A percentile compares a stretch with the other conserved stretches of the same genome.
phyloP scores from a whole-genome alignment of 345 rosid genomes.

The Clarkia xantiana region DNA sequence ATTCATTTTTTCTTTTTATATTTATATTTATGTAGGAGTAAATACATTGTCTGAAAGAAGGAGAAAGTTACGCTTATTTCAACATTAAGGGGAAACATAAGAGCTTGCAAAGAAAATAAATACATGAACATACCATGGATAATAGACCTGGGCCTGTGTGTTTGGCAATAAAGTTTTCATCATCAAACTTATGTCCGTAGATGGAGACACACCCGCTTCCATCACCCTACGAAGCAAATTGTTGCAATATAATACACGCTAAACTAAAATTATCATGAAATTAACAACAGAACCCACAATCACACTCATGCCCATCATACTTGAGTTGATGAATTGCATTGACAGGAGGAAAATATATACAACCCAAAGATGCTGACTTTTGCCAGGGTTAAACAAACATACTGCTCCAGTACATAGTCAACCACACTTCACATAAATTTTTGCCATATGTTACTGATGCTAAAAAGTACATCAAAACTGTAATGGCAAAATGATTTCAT shows the following conservation, averaged over 20 bases:
- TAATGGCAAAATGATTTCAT: too few species aligned
- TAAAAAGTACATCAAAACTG: too few species aligned
- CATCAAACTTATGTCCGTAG: constrained; percentile 76
- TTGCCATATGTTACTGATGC: too few species aligned
- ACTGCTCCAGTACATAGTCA: too few species aligned
- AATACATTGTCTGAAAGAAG: not conserved
- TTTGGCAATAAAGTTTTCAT: constrained; percentile 76
- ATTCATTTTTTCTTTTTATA: too few species aligned
- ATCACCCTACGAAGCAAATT: constrained; percentile 51
- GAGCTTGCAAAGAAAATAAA: not conserved
- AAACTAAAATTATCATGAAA: constrained; percentile 1
- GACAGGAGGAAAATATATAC: too few species aligned
- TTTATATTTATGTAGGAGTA: too few species aligned
- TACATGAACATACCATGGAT: constrained; percentile 52
- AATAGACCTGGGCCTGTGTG: constrained; percentile 95
- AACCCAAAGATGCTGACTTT: too few species aligned
- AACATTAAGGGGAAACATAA: too few species aligned
- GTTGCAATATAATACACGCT: not conserved
- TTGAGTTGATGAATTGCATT: too few species aligned
- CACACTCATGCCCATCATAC: not conserved
- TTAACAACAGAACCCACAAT: not conserved
- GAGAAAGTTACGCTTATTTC: not conserved
- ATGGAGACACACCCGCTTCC: constrained; percentile 86
- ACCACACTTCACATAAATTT: too few species aligned
- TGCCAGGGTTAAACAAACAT: too few species aligned